Percentiles rank a stretch among this genome's conserved stretches.
Conservation (phyloP, 2,329 filamentous ascomycete genomes). For the Graphilbum ipis-grandicollis region DNA sequence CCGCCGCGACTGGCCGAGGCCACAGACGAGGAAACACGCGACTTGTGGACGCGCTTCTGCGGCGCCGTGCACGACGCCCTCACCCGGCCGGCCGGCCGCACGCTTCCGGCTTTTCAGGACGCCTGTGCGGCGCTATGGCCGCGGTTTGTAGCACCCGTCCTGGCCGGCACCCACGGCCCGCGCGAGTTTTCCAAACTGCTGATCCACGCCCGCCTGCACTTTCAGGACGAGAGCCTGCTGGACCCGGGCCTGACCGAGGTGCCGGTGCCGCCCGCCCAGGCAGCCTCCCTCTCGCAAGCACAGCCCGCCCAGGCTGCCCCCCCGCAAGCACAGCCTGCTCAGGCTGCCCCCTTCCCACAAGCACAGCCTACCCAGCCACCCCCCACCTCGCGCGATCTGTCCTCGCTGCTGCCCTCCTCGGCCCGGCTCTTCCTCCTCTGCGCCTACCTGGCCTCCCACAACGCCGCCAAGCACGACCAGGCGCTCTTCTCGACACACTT, state of each 20-base stretch:
- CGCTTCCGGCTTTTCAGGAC: constrained; percentile 53
- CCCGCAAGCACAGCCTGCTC: not conserved
- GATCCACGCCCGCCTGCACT: constrained; percentile 48
- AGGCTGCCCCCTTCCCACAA: constrained; percentile 7
- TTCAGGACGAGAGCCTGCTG: constrained; percentile 56
- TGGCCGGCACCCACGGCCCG: constrained; percentile 53
- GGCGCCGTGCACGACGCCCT: constrained; percentile 77
- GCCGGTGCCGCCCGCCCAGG: not conserved
- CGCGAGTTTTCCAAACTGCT: constrained; percentile 76
- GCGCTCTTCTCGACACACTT: constrained; percentile 60
- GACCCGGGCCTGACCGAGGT: constrained; percentile 39
- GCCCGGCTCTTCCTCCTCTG: constrained; percentile 59
- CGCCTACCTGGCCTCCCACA: constrained; percentile 69
- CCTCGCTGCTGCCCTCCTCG: constrained; percentile 48
- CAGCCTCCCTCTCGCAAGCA: constrained; percentile 9
- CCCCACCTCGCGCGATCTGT: constrained; percentile 17
- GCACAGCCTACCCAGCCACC: constrained; percentile 23
- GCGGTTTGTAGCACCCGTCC: constrained; percentile 62
- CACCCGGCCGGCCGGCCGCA: constrained; percentile 61
- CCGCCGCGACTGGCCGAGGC: constrained; percentile 30
- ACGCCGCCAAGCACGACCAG: constrained; percentile 54
- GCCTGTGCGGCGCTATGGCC: constrained; percentile 68
- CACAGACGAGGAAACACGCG: constrained; percentile 35
- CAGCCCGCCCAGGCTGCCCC: not conserved
- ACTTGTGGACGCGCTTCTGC: constrained; percentile 67